Evolutionary conservation across 2,329 filamentous ascomycete species (phyloP), one percentile per base, ranked within the genome.

Genomic region (Penicillium sp.): DNA sequence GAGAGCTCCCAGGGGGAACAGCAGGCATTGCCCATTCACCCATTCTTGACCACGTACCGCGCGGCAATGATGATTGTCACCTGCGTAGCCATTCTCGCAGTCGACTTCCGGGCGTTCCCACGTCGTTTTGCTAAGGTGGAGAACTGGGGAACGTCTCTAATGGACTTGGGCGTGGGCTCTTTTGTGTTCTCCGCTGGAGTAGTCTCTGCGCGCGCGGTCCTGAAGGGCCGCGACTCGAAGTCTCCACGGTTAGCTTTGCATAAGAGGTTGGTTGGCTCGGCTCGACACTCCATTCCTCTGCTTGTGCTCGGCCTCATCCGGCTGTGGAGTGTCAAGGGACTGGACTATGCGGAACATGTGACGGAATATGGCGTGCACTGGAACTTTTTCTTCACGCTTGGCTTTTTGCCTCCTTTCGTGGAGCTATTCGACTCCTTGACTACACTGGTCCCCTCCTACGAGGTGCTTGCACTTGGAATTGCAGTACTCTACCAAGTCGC

Each of bases 331-430:
- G 92, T 97, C 68, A 99, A 99, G 75, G 90, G 90, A 7, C 79
- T 97, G 31, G 91, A 97, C 70, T 99, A 99, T 70, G 92, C 92
- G 3, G 94, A 99, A 72, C 94, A 99, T 77, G 91, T 97, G 55
- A 91, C 90, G 15, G 94, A 99, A 71, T 99, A 99, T 69, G 94
- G 94, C 41, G 90, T 99, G 10, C 94, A 99, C 73, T 99, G 94
- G 94, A 99, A 99, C 73, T 99, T 99, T 74, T 99, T 99, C 81
- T 97, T 97, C 75, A 99, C 94, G 0, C 80, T 99, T 10, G 92
- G 86, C 6, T 83, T 97, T 46, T 77, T 99, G 25, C 91, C 93
- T 0, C 92, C 92, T 0, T 96, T 96, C 66, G 86, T 96, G 50
- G 91, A 93, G 29, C 72, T 94, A 0, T 90, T 93, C 57, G 90